A percentile compares a stretch with the other conserved stretches of the same genome.
Evolutionary conservation across 352 stramenopile species (phyloP).

Genomic region (Globisporangium mamillatum): DNA sequence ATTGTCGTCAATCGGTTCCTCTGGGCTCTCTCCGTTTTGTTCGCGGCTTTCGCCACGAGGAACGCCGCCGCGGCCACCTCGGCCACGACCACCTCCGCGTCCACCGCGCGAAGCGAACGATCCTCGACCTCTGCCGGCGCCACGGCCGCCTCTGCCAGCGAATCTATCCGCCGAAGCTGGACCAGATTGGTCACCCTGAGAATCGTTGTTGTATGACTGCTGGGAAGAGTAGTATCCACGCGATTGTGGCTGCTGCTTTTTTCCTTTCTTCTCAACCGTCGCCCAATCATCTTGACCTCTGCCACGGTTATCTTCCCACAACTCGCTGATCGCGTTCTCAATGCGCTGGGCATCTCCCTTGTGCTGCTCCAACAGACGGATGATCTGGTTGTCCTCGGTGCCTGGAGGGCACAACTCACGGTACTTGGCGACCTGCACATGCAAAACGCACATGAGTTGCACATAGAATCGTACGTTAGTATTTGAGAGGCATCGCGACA

Average conservation of each 20-base stretch:
- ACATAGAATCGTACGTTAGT: not conserved
- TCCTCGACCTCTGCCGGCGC: constrained; percentile 50
- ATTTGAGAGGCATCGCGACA: not conserved
- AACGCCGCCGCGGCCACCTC: constrained; percentile 35
- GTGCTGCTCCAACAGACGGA: constrained; percentile 61
- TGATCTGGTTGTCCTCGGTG: constrained; percentile 73
- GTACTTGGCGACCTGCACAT: constrained; percentile 64
- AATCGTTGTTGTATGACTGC: constrained; percentile 36
- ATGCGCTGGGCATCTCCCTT: constrained; percentile 74
- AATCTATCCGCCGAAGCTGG: constrained; percentile 34
- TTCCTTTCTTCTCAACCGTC: constrained; percentile 74
- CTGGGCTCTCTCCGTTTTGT: constrained; percentile 34
- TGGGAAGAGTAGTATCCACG: constrained; percentile 25
- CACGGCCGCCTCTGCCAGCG: constrained; percentile 31
- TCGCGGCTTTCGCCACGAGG: constrained; percentile 25
- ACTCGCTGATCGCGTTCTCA: constrained; percentile 72
- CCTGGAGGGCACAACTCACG: constrained; percentile 79
- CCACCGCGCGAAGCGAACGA: constrained; percentile 41
- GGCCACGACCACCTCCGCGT: constrained; percentile 40
- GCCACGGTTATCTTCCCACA: constrained; percentile 81
- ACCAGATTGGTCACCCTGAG: constrained; percentile 26
- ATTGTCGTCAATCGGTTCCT: constrained; percentile 46
- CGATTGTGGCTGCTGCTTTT: constrained; percentile 37
- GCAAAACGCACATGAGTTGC: not conserved
- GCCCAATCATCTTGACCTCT: constrained; percentile 67